phyloP scores from a whole-genome alignment of 306 rosid species.

The Arachis stenosperma region DNA sequence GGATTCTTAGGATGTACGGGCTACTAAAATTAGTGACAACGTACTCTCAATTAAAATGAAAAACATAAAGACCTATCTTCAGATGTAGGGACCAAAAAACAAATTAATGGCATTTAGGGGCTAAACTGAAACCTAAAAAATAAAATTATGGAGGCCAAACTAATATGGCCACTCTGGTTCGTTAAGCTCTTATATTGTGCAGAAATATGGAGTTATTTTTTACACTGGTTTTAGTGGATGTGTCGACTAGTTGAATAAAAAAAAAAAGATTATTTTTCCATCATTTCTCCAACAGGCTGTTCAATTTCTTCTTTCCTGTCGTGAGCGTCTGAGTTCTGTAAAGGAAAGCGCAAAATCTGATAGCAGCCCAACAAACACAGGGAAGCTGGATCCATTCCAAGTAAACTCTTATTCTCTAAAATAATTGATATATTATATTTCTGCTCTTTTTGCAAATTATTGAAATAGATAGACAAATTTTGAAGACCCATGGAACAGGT shows the following conservation, averaged over 20 bases:
- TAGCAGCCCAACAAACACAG: slow-evolving; percentile 48
- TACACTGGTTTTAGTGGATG: slow-evolving; percentile 8
- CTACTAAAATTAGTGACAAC: not conserved
- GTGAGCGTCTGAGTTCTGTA: slow-evolving; percentile 51
- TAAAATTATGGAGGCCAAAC: not conserved
- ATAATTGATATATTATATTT: slow-evolving; percentile 25
- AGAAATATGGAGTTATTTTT: slow-evolving; percentile 20
- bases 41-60: no score
- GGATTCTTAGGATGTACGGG: slow-evolving; percentile 28
- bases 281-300: slow-evolving; percentile 67
- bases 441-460: slow-evolving; percentile 4
- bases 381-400: slow-evolving; percentile 79
- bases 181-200: slow-evolving; percentile 8
- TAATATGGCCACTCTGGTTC: slow-evolving; percentile 34
- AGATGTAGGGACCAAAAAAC: no score
- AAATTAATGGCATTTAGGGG: not conserved
- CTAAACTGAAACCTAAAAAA: not conserved
- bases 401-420: slow-evolving; percentile 48
- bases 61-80: no score
- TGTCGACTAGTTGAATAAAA: not conserved
- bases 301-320: slow-evolving; percentile 66
- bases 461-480: slow-evolving; percentile 15
- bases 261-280: slow-evolving; percentile 14
- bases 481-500: slow-evolving; percentile 15
- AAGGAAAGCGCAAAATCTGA: slow-evolving; percentile 42